Evolutionary conservation across 208 protist species (phyloP), one percentile per base, ranked within the genome.

Genomic region (Eutreptiella sp.): DNA sequence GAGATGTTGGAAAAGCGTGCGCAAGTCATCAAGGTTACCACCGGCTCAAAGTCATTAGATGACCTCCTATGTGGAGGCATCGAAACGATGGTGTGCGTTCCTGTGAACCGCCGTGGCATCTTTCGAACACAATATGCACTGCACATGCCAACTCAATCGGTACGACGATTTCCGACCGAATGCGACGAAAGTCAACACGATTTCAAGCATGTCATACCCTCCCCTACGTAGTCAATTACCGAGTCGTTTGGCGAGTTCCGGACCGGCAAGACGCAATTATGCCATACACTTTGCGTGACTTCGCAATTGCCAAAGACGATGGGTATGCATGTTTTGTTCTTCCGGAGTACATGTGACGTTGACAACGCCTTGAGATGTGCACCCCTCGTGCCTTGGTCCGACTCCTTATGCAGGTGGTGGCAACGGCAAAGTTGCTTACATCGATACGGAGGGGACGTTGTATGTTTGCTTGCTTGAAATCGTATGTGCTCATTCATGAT

Each of bases 201-300:
- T n/a, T n/a, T n/a, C n/a, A n/a, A n/a, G n/a, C n/a, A n/a, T n/a
- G n/a, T n/a, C n/a, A n/a, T n/a, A n/a, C n/a, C n/a, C n/a, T n/a
- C n/a, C n/a, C n/a, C n/a, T n/a, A n/a, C n/a, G n/a, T n/a, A n/a
- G n/a, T n/a, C 81, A 45, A 93, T 93, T 68, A 93, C 87, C 4
- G 96, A 99, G 76, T 89, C 98, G 1, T 99, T 99, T 81, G 96
- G 96, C 7, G 97, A 99, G 68, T 99, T 99, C 73, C 79, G 96
- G 36, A 97, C 92, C n/a, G 96, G 96, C 36, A 99, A 99, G 68
- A 97, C 94, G 5, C 94, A 98, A 76, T 81, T 98, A 9, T 96
- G 87, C 32, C 94, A 98, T 71, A 98, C 95, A 3, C 81, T 98
- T 4, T 94, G 89, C 61, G 94, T 99, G 1, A 98, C 94, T 4